These are phyloP conservation scores for Elsinoe necatrix DNA, from an alignment of 2,329 filamentous ascomycete genomes.

Conservation along the genomic window DNA sequence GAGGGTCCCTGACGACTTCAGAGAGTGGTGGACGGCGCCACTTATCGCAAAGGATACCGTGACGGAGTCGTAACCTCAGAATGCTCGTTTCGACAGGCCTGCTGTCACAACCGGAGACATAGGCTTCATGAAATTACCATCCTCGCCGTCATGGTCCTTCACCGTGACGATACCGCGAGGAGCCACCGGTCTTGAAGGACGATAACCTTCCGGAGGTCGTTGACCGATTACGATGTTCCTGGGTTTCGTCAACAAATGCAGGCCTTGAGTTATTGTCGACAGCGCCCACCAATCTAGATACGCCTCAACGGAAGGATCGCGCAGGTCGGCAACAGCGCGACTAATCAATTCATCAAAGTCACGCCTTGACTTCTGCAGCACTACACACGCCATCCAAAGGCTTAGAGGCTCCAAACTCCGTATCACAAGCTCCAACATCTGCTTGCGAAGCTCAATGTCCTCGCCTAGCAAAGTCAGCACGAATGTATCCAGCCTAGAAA, in stretches of 20 bases:
- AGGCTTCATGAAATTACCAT: background rate
- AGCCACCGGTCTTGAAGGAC: background rate
- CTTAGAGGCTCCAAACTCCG: background rate
- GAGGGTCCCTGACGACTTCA: no score
- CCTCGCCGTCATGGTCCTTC: background rate
- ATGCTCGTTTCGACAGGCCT: background rate
- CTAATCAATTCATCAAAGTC: background rate
- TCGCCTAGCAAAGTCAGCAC: background rate
- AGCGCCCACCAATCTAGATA: background rate
- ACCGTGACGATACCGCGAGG: background rate
- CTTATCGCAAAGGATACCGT: no score
- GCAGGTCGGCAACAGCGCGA: background rate
- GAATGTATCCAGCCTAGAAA: background rate
- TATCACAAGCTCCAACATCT: constrained; percentile 1
- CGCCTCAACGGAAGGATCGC: background rate
- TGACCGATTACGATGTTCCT: background rate
- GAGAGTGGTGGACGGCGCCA: no score
- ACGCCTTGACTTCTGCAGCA: background rate
- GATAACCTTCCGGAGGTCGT: background rate
- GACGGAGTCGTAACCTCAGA: background rate
- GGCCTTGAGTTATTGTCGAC: no score
- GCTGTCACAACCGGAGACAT: background rate
- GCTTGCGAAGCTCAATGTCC: background rate
- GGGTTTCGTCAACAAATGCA: background rate
- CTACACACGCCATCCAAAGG: constrained; percentile 4